These are phyloP conservation scores for Chamaecrista fasciculata DNA, from an alignment of 306 rosid genomes.

Conservation along the genomic window DNA sequence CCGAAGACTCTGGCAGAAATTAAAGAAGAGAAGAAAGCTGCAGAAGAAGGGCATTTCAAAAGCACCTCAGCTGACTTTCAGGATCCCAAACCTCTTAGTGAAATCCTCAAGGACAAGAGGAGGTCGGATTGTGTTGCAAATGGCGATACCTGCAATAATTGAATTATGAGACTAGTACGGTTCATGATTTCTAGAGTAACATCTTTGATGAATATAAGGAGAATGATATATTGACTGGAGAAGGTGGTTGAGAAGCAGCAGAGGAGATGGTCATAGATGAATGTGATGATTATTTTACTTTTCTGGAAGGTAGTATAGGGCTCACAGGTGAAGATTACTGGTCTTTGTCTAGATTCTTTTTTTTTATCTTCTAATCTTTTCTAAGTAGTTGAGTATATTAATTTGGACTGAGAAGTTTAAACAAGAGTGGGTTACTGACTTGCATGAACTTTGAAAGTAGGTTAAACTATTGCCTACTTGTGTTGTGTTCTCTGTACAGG, in stretches of 20 bases:
- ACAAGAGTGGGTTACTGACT: neutral
- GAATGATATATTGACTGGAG: neutral
- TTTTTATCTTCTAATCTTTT: no score
- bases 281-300: no score
- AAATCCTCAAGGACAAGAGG: constrained; percentile 59
- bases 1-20: constrained; percentile 76
- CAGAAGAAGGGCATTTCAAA: constrained; percentile 32
- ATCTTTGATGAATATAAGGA: neutral
- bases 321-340: neutral
- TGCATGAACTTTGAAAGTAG: neutral
- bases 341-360: neutral
- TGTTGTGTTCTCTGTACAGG: constrained; percentile 1
- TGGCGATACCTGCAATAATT: constrained; percentile 21
- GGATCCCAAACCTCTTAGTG: constrained; percentile 64
- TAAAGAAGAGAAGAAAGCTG: constrained; percentile 56
- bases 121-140: constrained; percentile 33
- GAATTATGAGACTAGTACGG: constrained; percentile 25
- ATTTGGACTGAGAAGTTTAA: neutral
- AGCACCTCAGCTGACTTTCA: constrained; percentile 40
- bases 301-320: neutral
- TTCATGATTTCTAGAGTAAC: neutral
- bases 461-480: no score
- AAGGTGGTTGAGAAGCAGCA: neutral
- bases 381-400: neutral
- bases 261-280: neutral